These are phyloP conservation scores for Cenchrus purpureus DNA, from an alignment of 176 grass and related monocot species.

Conservation along the genomic window DNA sequence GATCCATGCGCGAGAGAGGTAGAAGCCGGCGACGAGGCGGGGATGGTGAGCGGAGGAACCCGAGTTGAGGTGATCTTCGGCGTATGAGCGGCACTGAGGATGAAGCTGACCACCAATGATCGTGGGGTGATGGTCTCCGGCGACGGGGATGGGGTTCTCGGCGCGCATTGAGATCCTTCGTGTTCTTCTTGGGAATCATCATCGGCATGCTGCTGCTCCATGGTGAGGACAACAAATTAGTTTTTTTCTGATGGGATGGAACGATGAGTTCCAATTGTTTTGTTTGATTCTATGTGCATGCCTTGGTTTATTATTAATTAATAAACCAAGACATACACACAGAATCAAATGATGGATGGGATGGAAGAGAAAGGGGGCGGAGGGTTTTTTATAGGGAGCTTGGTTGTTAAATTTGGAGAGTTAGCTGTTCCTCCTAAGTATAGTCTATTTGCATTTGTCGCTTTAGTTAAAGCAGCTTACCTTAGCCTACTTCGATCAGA, in stretches of 20 bases:
- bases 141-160: conserved; percentile 26
- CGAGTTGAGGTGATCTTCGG: conserved; percentile 45
- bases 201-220: conserved; percentile 10
- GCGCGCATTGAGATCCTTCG: conserved; percentile 26
- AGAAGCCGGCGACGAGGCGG: conserved; percentile 36
- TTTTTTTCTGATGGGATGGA: not conserved
- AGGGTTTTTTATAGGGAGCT: conserved; percentile 18
- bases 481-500: not conserved
- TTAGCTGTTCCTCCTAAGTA: not conserved
- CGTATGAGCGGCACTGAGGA: conserved; percentile 14
- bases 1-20: not conserved
- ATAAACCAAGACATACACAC: conserved; percentile 39
- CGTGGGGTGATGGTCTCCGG: conserved; percentile 20
- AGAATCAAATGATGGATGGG: conserved; percentile 13
- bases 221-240: not conserved
- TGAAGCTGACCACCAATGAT: conserved; percentile 29
- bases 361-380: not conserved
- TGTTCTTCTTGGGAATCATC: not conserved
- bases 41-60: conserved; percentile 44
- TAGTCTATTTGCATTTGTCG: not conserved
- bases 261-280: not conserved
- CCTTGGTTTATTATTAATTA: conserved; percentile 20
- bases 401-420: not conserved
- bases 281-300: conserved; percentile 22
- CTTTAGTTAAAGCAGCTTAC: not conserved